phyloP scores from a whole-genome alignment of 2,329 filamentous ascomycete genomes.

The Arthrobotrys entomopaga region DNA sequence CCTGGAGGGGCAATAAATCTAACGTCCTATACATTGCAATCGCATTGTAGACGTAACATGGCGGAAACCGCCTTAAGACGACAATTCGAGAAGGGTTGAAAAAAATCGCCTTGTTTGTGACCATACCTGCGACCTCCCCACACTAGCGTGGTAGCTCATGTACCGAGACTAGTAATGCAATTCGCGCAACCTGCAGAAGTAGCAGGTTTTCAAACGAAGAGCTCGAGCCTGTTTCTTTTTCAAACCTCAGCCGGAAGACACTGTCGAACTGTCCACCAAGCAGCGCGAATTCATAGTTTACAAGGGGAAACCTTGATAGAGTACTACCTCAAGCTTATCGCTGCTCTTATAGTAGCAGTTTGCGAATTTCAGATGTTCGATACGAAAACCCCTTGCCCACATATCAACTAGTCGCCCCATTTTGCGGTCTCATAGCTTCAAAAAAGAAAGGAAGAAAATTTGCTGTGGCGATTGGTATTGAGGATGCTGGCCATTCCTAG shows the following conservation, averaged over 20 bases:
- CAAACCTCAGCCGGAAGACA: constrained; percentile 4
- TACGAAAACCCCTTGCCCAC: constrained; percentile 10
- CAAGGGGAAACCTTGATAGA: constrained; percentile 22
- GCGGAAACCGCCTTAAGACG: background rate
- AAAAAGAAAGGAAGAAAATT: background rate
- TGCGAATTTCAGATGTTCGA: constrained; percentile 14
- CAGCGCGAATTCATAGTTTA: constrained; percentile 2
- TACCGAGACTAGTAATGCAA: constrained; percentile 1
- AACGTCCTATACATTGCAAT: background rate
- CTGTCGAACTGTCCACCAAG: constrained; percentile 1
- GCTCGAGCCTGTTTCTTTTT: constrained; percentile 34
- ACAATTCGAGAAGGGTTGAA: background rate
- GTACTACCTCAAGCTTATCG: background rate
- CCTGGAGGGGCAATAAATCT: background rate
- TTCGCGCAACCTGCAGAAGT: constrained; percentile 4
- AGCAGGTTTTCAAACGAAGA: constrained; percentile 28
- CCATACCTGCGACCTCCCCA: constrained; percentile 1
- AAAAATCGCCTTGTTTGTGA: constrained; percentile 8
- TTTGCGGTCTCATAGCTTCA: constrained; percentile 6
- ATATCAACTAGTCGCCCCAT: constrained; percentile 19
- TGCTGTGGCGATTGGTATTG: background rate
- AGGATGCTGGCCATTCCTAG: background rate
- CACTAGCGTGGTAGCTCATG: constrained; percentile 12
- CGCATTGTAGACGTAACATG: background rate
- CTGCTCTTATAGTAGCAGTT: background rate